Evolutionary conservation across 2,329 filamentous ascomycete species (phyloP), one percentile per base, ranked within the genome.

Genomic region (Aspergillus sp.): DNA sequence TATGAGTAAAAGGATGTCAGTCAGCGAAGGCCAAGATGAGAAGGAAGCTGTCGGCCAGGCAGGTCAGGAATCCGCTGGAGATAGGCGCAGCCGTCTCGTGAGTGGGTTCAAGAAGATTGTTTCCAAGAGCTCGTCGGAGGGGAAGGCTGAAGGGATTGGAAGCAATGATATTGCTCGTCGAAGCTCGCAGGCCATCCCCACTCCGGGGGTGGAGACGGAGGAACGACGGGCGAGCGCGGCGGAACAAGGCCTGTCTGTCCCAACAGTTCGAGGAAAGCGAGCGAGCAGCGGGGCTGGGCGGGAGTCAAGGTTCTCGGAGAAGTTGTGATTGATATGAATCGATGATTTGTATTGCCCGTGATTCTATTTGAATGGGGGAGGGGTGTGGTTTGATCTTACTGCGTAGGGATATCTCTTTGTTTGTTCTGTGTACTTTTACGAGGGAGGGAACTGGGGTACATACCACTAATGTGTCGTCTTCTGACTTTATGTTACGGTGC

Each of bases 301-400:
- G 5, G 74, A 74, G 48, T 77, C 74, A 2, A 66, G 72, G 51
- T 77, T 77, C 58, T 76, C 74, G 1, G 75, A 77, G 47, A 73
- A 76, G 64, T 57, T 77, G 55, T 77, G 59, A 70, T 64, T 19
- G 17, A 13, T 21, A n/a, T n/a, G 23, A 13, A 55, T 61, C 15
- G 32, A 30, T 10, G 10, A 1, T 12, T 30, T 30, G 3, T 30
- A 3, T 36, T 36, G 32, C 15, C 32, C 12, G 1, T 36, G 15
- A 13, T 36, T 36, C 5, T 36, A 15, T 36, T 30, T 30, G 28
- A 30, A 30, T 10, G 28, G 10, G 10, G 28, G 9, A 10, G 28
- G 28, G 28, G 28, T 30, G 23, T 1, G 28, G 4, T 30, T 5
- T 36, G 32, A 36, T 36, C 32, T 36, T 36, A 13, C 12, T 36